Base-by-base conservation (phyloP, 495 filamentous ascomycete genomes). In the Daldinia childiae region DNA sequence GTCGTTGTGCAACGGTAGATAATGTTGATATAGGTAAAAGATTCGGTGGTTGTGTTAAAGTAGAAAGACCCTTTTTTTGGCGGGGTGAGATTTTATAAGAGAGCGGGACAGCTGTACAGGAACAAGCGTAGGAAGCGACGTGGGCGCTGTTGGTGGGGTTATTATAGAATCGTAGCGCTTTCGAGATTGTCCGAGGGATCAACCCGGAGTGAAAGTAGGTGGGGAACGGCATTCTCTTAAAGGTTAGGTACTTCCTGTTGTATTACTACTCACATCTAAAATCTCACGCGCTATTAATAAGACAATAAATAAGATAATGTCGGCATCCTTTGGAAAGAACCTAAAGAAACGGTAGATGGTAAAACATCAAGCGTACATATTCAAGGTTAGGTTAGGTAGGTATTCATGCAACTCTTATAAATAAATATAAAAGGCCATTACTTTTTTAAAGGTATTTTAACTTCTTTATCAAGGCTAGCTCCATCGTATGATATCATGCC, bases 31-130 rank as follows among this genome's bases (percentile, higher is more conserved):
- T 26, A 27, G 52, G 57, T 39, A 29, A 51, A 50, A 45, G 6
- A 17, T 38, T 54, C 52, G 67, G 55, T 34, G 58, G 17, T 52
- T 55, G 34, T 69, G 67, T 59, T 34, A 54, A 55, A 58, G 43
- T 48, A 48, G 43, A 52, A 32, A 41, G 58, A 56, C 51, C 52
- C 50, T 62, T 55, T 57, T 51, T 58, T 69, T 74, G 68, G 74
- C 67, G 74, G 74, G 76, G 71, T 75, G 64, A 71, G 69, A 72
- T 69, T 69, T 73, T 73, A 73, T 73, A 69, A 9, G 21, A 34
- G 52, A 69, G 60, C 41, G 55, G 68, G 51, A 66, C 34, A 61
- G 43, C 45, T 45, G 43, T 27, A 48, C 64, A 43, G 15, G 38
- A 43, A 50, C 24, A 66, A 17, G 48, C 26, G 52, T 24, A 71